Evolutionary conservation across 2,329 filamentous ascomycete genomes (phyloP).

Genomic region (Colletotrichum neosansevieriae): DNA sequence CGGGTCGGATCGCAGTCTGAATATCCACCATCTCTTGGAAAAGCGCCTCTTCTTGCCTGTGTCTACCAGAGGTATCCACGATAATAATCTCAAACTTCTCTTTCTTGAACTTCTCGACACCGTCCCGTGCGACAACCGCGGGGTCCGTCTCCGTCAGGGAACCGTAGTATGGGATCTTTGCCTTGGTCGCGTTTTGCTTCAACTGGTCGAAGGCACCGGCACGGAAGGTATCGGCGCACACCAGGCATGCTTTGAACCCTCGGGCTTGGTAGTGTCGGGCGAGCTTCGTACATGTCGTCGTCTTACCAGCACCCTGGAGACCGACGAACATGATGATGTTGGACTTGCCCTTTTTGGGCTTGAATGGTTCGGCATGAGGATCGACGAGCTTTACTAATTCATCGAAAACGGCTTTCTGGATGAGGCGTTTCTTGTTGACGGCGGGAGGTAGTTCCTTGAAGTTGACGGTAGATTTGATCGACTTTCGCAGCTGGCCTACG

Average conservation of each 20-base stretch:
- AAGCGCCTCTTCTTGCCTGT: conserved; percentile 92
- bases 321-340: conserved; percentile 99
- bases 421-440: conserved; percentile 98
- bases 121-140: conserved; percentile 91
- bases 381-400: conserved; percentile 96
- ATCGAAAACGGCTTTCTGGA: conserved; percentile 98
- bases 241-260: conserved; percentile 91
- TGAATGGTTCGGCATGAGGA: conserved; percentile 94
- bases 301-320: conserved; percentile 97
- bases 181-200: conserved; percentile 98
- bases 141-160: conserved; percentile 97
- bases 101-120: conserved; percentile 99
- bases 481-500: conserved; percentile 90
- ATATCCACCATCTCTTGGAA: conserved; percentile 99
- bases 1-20: conserved; percentile 87
- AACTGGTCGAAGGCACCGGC: conserved; percentile 98
- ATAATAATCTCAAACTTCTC: conserved; percentile 99
- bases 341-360: conserved; percentile 93
- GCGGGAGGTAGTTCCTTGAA: conserved; percentile 92
- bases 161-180: conserved; percentile 98
- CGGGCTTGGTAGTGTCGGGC: conserved; percentile 94
- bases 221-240: conserved; percentile 98
- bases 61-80: conserved; percentile 94
- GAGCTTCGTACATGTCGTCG: conserved; percentile 97
- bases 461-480: conserved; percentile 90